Evolutionary conservation across 257 asterid species (phyloP).

Genomic region (Perilla frutescens): DNA sequence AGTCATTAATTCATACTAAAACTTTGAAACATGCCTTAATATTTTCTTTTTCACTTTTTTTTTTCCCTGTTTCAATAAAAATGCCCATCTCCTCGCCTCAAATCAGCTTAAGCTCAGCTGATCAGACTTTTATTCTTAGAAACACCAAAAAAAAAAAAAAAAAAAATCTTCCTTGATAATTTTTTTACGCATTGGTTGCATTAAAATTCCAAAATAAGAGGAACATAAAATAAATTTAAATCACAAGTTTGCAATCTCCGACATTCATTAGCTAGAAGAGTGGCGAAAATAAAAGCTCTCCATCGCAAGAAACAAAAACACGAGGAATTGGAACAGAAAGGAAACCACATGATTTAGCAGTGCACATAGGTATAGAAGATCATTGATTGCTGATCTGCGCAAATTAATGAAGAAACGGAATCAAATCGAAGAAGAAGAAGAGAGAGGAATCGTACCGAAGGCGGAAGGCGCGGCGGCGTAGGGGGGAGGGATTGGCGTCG

Average conservation of each 20-base stretch:
- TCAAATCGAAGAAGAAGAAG: constrained; percentile 26
- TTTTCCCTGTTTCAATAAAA: background rate
- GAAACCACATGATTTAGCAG: constrained; percentile 23
- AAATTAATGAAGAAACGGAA: constrained; percentile 8
- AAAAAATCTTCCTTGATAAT: background rate
- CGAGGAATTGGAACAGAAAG: background rate
- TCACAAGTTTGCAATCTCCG: constrained; percentile 23
- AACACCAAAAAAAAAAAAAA: background rate
- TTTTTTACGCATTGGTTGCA: constrained; percentile 21
- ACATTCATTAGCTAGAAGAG: constrained; percentile 3
- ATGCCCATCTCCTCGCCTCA: constrained; percentile 9
- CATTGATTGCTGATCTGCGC: constrained; percentile 35
- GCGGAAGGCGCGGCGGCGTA: constrained; percentile 39
- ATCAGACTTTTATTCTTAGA: background rate
- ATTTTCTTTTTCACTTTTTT: background rate
- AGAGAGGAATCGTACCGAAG: constrained; percentile 8
- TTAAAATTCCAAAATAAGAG: background rate
- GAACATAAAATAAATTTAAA: constrained; percentile 9
- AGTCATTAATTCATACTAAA: constrained; percentile 23
- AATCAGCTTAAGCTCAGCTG: background rate
- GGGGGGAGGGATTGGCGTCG: constrained; percentile 39
- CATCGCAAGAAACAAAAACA: background rate
- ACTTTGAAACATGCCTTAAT: constrained; percentile 10
- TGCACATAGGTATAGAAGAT: constrained; percentile 27
- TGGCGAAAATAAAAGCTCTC: background rate